A percentile compares a stretch with the other conserved stretches of the same genome.
Evolutionary conservation across 352 stramenopile species (phyloP).

Genomic region (Pythium oligandrum): DNA sequence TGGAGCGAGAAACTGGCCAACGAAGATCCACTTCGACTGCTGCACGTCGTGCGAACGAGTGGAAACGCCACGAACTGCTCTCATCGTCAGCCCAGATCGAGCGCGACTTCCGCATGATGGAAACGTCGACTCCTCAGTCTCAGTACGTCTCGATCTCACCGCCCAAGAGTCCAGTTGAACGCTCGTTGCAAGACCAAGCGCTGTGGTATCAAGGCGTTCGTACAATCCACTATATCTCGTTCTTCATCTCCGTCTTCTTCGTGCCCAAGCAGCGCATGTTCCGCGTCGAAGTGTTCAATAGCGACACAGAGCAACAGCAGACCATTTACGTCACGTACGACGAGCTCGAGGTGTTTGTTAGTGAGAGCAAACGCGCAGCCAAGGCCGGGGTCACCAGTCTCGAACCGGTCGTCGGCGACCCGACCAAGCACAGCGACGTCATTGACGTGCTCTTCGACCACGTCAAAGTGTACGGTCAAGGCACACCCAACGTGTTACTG

Average conservation of each 20-base stretch:
- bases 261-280: constrained; percentile 61
- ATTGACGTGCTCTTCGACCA: constrained; percentile 59
- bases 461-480: constrained; percentile 52
- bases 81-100: constrained; percentile 38
- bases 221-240: constrained; percentile 49
- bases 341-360: constrained; percentile 55
- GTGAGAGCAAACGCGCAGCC: constrained; percentile 35
- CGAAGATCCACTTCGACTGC: constrained; percentile 9
- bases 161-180: constrained; percentile 11
- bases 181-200: constrained; percentile 37
- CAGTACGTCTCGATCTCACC: constrained; percentile 3
- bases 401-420: constrained; percentile 19
- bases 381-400: constrained; percentile 9
- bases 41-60: constrained; percentile 28
- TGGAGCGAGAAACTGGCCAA: constrained; percentile 65
- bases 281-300: constrained; percentile 76
- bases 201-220: constrained; percentile 72
- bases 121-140: constrained; percentile 4
- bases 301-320: constrained; percentile 70
- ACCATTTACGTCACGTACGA: constrained; percentile 64
- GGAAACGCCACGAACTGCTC: constrained; percentile 27
- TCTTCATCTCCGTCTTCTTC: constrained; percentile 73
- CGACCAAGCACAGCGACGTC: constrained; percentile 30
- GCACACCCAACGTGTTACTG: constrained; percentile 43
- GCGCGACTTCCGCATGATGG: constrained; percentile 32